A percentile compares a stretch with the other conserved stretches of the same genome.
phyloP scores from a whole-genome alignment of 805 yeast genomes.

The Teunomyces aglyptinius region DNA sequence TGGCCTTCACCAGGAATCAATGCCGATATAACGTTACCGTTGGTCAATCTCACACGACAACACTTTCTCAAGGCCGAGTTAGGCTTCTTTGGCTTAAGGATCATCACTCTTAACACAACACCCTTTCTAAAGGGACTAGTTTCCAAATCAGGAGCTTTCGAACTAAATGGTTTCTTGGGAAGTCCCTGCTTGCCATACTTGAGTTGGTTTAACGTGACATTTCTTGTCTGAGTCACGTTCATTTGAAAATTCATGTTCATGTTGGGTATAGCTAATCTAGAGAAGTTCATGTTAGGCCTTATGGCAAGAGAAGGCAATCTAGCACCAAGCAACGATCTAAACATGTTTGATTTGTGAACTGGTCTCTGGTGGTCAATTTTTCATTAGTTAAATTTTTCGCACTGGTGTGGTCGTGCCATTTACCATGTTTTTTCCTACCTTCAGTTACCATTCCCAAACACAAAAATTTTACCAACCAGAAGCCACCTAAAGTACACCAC shows the following conservation, averaged over 20 bases:
- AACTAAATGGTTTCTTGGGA: constrained; percentile 49
- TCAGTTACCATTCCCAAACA: not conserved
- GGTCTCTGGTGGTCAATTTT: not conserved
- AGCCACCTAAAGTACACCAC: not conserved
- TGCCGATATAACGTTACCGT: constrained; percentile 85
- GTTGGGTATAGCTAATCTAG: constrained; percentile 1
- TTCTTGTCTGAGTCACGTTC: constrained; percentile 38
- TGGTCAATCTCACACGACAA: constrained; percentile 88
- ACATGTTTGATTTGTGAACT: constrained; percentile 11
- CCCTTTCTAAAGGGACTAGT: constrained; percentile 88
- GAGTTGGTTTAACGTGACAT: constrained; percentile 76
- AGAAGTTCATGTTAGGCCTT: not conserved
- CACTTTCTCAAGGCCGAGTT: constrained; percentile 98
- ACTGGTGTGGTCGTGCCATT: not conserved
- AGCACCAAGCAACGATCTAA: constrained; percentile 16
- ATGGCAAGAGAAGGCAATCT: constrained; percentile 1
- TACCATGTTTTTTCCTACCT: not conserved
- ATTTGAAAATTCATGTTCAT: not conserved
- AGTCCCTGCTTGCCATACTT: constrained; percentile 58
- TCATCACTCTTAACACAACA: constrained; percentile 90
- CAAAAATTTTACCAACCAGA: constrained; percentile 5
- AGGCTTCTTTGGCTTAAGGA: constrained; percentile 95
- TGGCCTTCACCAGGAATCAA: constrained; percentile 99
- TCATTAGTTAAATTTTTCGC: not conserved
- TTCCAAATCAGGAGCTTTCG: constrained; percentile 78